A percentile compares a stretch with the other conserved stretches of the same genome.
Conservation (phyloP, 768 basidiomycete genomes). For the Mycena vitilis region DNA sequence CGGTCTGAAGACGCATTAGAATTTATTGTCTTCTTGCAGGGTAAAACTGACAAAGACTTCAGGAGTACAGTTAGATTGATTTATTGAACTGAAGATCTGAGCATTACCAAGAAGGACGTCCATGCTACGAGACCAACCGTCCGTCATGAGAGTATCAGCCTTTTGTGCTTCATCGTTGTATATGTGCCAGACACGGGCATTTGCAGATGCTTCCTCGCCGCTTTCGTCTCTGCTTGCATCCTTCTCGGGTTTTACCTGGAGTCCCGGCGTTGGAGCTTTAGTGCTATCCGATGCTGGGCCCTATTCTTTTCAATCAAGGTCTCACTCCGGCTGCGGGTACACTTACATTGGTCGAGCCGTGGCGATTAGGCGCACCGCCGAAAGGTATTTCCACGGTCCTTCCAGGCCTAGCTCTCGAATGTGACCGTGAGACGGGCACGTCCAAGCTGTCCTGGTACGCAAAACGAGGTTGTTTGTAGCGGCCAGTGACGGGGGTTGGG, state of each 20-base stretch:
- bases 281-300: slow-evolving; percentile 22
- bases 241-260: slow-evolving; percentile 7
- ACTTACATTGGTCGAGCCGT: slow-evolving; percentile 10
- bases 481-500: slow-evolving; percentile 16
- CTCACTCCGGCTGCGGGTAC: not conserved
- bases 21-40: not conserved
- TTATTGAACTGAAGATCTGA: not conserved
- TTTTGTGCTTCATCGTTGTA: slow-evolving; percentile 55
- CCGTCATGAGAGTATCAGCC: slow-evolving; percentile 48
- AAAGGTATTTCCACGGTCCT: slow-evolving; percentile 20
- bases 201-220: slow-evolving; percentile 49
- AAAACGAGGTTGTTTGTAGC: slow-evolving; percentile 23
- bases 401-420: slow-evolving; percentile 29
- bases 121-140: slow-evolving; percentile 56
- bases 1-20: slow-evolving; percentile 44
- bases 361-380: slow-evolving; percentile 1
- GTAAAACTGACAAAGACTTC: slow-evolving; percentile 54
- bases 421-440: slow-evolving; percentile 25
- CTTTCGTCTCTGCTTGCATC: slow-evolving; percentile 40
- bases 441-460: slow-evolving; percentile 32
- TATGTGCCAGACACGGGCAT: slow-evolving; percentile 54
- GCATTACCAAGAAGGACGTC: slow-evolving; percentile 57
- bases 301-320: slow-evolving; percentile 3
- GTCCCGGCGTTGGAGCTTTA: slow-evolving; percentile 10
- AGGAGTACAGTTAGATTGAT: slow-evolving; percentile 2